A percentile compares a stretch with the other conserved stretches of the same genome.
These are phyloP conservation scores for Diaporthe longicolla DNA, from an alignment of 2,329 filamentous ascomycete species.

Conservation along the genomic window DNA sequence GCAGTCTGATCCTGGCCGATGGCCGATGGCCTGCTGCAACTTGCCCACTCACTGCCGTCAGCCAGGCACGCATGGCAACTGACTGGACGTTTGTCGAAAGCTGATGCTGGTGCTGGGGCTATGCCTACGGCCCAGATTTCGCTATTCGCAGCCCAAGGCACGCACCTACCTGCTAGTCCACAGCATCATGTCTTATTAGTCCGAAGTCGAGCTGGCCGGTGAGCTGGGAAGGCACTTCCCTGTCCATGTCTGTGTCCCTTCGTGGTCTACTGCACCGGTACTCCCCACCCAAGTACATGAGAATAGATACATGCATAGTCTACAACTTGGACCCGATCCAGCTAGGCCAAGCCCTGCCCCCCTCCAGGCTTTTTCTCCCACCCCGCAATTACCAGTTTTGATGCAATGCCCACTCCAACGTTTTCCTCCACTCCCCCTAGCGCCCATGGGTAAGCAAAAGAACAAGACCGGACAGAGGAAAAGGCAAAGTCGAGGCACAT, in stretches of 20 bases:
- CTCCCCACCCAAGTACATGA: neutral
- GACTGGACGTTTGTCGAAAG: slow-evolving; percentile 1
- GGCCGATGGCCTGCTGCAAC: slow-evolving; percentile 3
- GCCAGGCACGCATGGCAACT: slow-evolving; percentile 18
- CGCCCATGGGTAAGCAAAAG: no score
- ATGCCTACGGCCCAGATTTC: no score
- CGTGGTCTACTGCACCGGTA: neutral
- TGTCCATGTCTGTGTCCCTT: slow-evolving; percentile 15
- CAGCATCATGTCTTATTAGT: slow-evolving; percentile 19
- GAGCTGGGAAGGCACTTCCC: slow-evolving; percentile 28
- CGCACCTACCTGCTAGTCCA: neutral
- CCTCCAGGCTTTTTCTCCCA: slow-evolving; percentile 24
- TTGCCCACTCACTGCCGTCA: slow-evolving; percentile 7
- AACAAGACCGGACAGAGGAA: neutral
- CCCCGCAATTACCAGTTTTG: slow-evolving; percentile 29
- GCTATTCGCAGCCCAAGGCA: neutral
- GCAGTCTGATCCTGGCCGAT: slow-evolving; percentile 10
- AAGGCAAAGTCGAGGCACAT: slow-evolving; percentile 9
- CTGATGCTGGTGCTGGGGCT: neutral
- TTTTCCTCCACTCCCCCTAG: slow-evolving; percentile 6
- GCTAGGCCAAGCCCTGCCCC: slow-evolving; percentile 13
- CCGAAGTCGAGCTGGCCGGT: slow-evolving; percentile 34
- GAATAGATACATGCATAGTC: no score
- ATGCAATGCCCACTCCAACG: slow-evolving; percentile 25
- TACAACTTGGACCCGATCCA: neutral